phyloP scores from a whole-genome alignment of 768 basidiomycete genomes.

The Boletus rufocinnamomeus region DNA sequence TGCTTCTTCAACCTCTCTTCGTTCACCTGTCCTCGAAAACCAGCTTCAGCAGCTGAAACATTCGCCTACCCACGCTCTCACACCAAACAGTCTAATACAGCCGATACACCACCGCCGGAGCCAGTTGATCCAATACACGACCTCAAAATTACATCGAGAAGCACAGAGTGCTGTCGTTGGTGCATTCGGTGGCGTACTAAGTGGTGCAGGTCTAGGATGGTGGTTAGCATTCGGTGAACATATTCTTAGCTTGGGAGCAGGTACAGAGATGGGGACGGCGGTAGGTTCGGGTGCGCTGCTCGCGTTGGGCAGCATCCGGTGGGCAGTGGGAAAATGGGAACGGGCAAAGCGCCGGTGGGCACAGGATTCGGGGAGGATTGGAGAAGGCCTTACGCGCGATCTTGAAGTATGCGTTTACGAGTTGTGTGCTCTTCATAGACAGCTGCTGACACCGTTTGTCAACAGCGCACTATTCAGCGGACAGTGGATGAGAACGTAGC shows the following conservation, averaged over 20 bases:
- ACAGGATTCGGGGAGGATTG: slow-evolving; percentile 64
- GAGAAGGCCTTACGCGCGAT: slow-evolving; percentile 64
- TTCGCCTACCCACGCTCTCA: slow-evolving; percentile 48
- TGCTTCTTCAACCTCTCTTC: slow-evolving; percentile 34
- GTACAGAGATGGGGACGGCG: slow-evolving; percentile 57
- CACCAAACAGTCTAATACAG: slow-evolving; percentile 45
- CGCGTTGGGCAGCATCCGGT: slow-evolving; percentile 52
- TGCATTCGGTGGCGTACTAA: slow-evolving; percentile 48
- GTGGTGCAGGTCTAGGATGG: slow-evolving; percentile 60
- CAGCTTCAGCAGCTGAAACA: slow-evolving; percentile 52
- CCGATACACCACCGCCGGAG: slow-evolving; percentile 54
- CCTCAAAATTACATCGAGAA: slow-evolving; percentile 59
- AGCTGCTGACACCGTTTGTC: slow-evolving; percentile 4
- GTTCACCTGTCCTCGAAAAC: slow-evolving; percentile 62
- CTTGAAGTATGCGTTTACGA: slow-evolving; percentile 47
- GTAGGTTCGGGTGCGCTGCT: slow-evolving; percentile 59
- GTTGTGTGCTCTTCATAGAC: neutral
- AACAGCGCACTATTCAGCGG: slow-evolving; percentile 48
- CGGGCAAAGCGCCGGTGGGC: slow-evolving; percentile 66
- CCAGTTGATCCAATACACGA: slow-evolving; percentile 58
- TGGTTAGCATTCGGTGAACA: slow-evolving; percentile 45
- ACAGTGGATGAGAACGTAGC: slow-evolving; percentile 54
- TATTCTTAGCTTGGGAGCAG: slow-evolving; percentile 36
- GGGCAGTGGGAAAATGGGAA: slow-evolving; percentile 70
- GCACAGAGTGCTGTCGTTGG: slow-evolving; percentile 60